Base-by-base conservation (phyloP, 495 filamentous ascomycete species). In the Rhypophila decipiens region DNA sequence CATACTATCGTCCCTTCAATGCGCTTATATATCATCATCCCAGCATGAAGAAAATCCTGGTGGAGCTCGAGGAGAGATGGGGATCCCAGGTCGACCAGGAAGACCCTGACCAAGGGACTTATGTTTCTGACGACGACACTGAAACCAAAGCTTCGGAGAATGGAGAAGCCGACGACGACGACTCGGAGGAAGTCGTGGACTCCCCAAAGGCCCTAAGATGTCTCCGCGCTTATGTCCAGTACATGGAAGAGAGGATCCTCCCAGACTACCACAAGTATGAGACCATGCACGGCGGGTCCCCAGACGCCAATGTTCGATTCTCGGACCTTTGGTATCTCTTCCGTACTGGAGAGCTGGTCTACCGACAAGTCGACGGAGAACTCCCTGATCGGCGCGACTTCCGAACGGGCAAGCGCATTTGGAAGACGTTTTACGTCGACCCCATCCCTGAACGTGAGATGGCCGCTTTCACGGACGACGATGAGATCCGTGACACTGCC, bases 1-100 rank as follows among this genome's bases (percentile, higher is more conserved):
- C 58, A 4, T 70, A 68, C 41, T 39, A 65, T 29, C 56, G 65
- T 4, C 69, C 69, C 9, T 73, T 71, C 56, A 61, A 65, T 39
- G 33, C 59, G 5, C 43, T 71, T n/a, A 51, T 63, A 23, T 68
- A 71, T 52, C 64, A 59, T 36, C 67, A 66, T 27, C 59, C 60
- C 4, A 44, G 59, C 49, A 64, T 73, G 54, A 58, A 59, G 31
- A 51, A 69, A 35, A 48, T 52, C 10, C 60, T 70, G 8, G 49
- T 46, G 21, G 52, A 50, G 18, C 58, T 73, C 7, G 68, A 70
- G 42, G 54, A 57, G 48, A 67, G 60, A 37, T 69, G 60, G 64
- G 63, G 59, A 44, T 65, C 51, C 8, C 57, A 65, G 23, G 49
- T 54, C 17, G 60, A 62, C 39, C 53, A 60, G 18, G 23, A 58